phyloP scores from a whole-genome alignment of 495 filamentous ascomycete species.

The Penicillium chermesinum region DNA sequence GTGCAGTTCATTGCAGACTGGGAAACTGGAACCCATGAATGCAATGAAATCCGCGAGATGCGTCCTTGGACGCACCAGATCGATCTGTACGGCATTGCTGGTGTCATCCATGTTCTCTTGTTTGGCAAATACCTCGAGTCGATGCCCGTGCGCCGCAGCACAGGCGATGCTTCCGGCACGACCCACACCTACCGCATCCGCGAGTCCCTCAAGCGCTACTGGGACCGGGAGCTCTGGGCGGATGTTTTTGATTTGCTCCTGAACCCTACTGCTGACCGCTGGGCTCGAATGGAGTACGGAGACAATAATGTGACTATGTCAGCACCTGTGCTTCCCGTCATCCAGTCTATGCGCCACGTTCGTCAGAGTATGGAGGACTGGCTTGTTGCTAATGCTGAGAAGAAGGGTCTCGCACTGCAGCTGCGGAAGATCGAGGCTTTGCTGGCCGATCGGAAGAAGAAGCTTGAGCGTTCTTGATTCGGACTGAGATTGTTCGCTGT shows the following conservation, averaged over 20 bases:
- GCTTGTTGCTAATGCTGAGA: conserved; percentile 77
- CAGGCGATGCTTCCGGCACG: conserved; percentile 9
- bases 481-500: neutral
- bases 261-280: conserved; percentile 59
- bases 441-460: conserved; percentile 63
- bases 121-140: conserved; percentile 96
- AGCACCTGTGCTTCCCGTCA: conserved; percentile 43
- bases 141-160: conserved; percentile 41
- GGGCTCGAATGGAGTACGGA: conserved; percentile 44
- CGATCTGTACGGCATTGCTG: conserved; percentile 88
- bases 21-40: conserved; percentile 78
- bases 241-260: conserved; percentile 80
- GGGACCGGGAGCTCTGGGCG: conserved; percentile 88
- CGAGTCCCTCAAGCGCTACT: conserved; percentile 82
- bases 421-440: conserved; percentile 61
- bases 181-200: conserved; percentile 59
- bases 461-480: conserved; percentile 29
- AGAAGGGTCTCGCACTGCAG: conserved; percentile 56
- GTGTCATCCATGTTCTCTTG: conserved; percentile 76
- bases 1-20: conserved; percentile 94
- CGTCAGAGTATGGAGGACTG: conserved; percentile 80
- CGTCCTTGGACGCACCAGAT: conserved; percentile 95
- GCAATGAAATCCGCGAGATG: conserved; percentile 88
- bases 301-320: neutral
- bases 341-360: conserved; percentile 57